Evolutionary conservation across 176 grass and related monocot species (phyloP).

Genomic region (Aegilops tauschii): DNA sequence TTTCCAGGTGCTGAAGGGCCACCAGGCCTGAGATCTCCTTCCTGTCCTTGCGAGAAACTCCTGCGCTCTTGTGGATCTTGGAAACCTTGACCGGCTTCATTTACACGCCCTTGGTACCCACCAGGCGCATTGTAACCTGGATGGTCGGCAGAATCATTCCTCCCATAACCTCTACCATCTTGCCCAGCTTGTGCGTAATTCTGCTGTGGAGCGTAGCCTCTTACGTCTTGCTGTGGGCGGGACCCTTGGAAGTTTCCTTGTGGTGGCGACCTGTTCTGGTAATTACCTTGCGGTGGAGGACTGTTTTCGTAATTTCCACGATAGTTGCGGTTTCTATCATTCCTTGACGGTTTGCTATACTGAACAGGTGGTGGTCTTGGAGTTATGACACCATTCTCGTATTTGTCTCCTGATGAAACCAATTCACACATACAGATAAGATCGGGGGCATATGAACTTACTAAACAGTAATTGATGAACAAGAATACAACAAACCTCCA

Average conservation of each 20-base stretch:
- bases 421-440: constrained; percentile 21
- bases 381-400: constrained; percentile 87
- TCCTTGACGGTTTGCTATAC: constrained; percentile 60
- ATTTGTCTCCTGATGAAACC: constrained; percentile 76
- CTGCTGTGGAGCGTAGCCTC: constrained; percentile 43
- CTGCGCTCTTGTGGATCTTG: constrained; percentile 48
- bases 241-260: constrained; percentile 47
- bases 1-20: constrained; percentile 36
- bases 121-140: constrained; percentile 31
- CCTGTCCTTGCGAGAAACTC: constrained; percentile 50
- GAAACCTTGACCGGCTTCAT: constrained; percentile 51
- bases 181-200: constrained; percentile 46
- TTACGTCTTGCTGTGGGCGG: constrained; percentile 50
- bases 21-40: constrained; percentile 26
- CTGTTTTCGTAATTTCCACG: constrained; percentile 49
- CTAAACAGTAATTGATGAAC: background rate
- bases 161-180: constrained; percentile 41
- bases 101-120: constrained; percentile 46
- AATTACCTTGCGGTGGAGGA: constrained; percentile 42
- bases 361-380: constrained; percentile 72
- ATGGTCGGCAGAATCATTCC: constrained; percentile 30
- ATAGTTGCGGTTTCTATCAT: constrained; percentile 48
- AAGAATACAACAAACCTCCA: constrained; percentile 61
- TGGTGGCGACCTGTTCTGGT: constrained; percentile 42
- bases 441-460: background rate